Evolutionary conservation across 345 rosid species (phyloP).

Genomic region (Boechera divaricarpa): DNA sequence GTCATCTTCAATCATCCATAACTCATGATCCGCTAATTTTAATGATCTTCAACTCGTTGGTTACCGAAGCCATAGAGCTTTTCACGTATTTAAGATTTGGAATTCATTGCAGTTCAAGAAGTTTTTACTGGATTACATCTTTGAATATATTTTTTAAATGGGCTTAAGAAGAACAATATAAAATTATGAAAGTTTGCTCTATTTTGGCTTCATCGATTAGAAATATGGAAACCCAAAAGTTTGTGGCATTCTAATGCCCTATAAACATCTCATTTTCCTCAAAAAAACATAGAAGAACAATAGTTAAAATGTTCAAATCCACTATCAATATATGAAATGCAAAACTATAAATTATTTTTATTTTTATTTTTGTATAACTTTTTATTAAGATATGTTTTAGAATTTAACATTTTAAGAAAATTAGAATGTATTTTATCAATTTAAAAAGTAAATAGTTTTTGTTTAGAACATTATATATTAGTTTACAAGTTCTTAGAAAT

Average conservation of each 20-base stretch:
- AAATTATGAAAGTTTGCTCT: background rate
- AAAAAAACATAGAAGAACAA: background rate
- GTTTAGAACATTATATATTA: background rate
- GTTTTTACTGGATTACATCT: background rate
- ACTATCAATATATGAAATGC: background rate
- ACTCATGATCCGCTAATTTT: too few relatives aligned
- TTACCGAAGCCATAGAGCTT: background rate
- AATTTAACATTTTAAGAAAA: background rate
- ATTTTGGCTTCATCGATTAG: background rate
- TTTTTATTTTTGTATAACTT: background rate
- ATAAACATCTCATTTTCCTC: background rate
- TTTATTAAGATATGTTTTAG: background rate
- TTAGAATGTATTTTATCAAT: background rate
- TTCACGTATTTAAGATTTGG: too few relatives aligned
- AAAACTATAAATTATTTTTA: background rate
- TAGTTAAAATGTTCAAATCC: background rate
- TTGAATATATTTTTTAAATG: too few relatives aligned
- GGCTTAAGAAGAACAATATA: too few relatives aligned
- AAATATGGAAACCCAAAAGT: background rate
- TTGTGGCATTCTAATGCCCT: background rate
- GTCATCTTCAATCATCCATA: background rate
- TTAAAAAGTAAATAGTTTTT: background rate
- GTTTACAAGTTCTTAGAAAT: background rate
- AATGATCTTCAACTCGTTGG: background rate
- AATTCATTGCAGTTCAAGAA: too few relatives aligned